These are phyloP conservation scores for Dryas alaskensis DNA, from an alignment of 306 rosid species.

Conservation along the genomic window DNA sequence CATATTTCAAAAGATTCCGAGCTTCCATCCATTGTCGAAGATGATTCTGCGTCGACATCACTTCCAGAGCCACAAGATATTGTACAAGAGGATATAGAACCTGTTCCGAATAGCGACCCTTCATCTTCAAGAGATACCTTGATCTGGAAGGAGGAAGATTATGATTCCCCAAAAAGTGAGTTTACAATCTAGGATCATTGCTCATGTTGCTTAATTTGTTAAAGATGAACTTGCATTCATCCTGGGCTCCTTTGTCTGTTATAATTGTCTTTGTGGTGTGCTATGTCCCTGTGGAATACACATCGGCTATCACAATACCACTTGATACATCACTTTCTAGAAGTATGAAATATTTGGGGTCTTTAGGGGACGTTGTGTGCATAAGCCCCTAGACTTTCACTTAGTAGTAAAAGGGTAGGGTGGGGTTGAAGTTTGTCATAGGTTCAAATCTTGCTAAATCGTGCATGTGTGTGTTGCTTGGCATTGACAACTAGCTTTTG, in stretches of 20 bases:
- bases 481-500: background rate
- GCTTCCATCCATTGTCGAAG: conserved; percentile 38
- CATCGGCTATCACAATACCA: background rate
- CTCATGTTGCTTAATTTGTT: conserved; percentile 14
- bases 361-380: background rate
- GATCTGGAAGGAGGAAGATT: conserved; percentile 63
- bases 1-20: conserved; percentile 33
- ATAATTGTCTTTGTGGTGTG: background rate
- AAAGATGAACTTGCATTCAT: conserved; percentile 2
- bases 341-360: background rate
- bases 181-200: conserved; percentile 28
- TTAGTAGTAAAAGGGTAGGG: background rate
- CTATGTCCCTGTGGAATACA: background rate
- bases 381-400: background rate
- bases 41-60: conserved; percentile 25
- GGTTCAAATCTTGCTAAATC: conserved; percentile 5
- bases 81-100: conserved; percentile 31
- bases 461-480: background rate
- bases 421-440: background rate
- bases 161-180: conserved; percentile 82
- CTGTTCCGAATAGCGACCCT: conserved; percentile 34
- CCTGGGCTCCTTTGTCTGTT: background rate
- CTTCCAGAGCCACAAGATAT: conserved; percentile 36
- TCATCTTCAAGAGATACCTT: conserved; percentile 38
- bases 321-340: background rate